Conservation (phyloP, 2,329 filamentous ascomycete species). For the Penicillium sp. region DNA sequence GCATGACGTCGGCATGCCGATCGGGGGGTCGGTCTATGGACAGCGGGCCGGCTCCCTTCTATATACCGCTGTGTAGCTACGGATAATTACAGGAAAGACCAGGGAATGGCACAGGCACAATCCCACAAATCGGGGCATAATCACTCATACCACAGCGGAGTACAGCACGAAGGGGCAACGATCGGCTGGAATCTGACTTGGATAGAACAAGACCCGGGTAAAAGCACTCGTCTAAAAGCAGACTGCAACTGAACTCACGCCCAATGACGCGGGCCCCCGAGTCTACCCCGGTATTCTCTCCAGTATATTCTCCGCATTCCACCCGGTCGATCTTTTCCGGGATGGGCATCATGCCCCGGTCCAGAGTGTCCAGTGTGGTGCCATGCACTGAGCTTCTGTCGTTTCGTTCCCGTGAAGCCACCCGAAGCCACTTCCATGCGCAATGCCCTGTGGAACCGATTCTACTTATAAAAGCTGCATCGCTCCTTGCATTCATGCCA, state of each 20-base stretch:
- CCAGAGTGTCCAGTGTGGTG: slow-evolving; percentile 3
- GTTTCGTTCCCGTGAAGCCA: neutral
- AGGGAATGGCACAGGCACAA: neutral
- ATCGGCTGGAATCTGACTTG: slow-evolving; percentile 3
- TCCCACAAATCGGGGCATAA: neutral
- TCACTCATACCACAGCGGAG: neutral
- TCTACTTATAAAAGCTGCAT: slow-evolving; percentile 12
- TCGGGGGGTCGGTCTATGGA: neutral
- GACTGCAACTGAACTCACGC: slow-evolving; percentile 5
- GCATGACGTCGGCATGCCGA: slow-evolving; percentile 21
- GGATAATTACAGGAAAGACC: neutral
- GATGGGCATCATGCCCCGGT: slow-evolving; percentile 1
- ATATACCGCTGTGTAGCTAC: neutral
- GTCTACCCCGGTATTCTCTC: slow-evolving; percentile 3
- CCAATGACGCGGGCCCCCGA: slow-evolving; percentile 17
- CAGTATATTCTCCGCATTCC: slow-evolving; percentile 15
- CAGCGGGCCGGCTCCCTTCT: neutral
- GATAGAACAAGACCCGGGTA: neutral
- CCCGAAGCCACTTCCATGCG: slow-evolving; percentile 8
- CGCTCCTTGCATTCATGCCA: neutral
- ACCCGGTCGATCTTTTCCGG: slow-evolving; percentile 16
- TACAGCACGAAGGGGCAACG: neutral
- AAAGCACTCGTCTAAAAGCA: slow-evolving; percentile 18
- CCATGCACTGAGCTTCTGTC: slow-evolving; percentile 5
- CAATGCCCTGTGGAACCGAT: slow-evolving; percentile 7